Evolutionary conservation across 768 basidiomycete genomes (phyloP), one percentile per base, ranked within the genome.

Genomic region (Brasilioporus rufonigricans): DNA sequence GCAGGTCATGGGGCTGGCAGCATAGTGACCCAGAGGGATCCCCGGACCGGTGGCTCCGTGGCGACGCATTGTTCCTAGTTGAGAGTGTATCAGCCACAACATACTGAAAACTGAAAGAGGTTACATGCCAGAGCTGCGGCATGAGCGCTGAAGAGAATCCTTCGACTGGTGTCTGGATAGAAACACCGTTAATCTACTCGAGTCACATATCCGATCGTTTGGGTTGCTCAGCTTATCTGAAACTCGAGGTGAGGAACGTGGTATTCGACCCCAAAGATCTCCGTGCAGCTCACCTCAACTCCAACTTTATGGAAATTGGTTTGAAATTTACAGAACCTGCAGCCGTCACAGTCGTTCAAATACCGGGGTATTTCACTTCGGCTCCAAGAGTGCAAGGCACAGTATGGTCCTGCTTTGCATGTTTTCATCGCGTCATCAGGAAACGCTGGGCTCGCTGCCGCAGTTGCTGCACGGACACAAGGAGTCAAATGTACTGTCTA

Each of bases 371-470:
- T 90, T 32, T 85, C 86, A 19, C 75, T 77, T 55, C 85, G 87
- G 59, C 74, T 81, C 3, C 78, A 81, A 60, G 73, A 76, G 29
- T 80, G 79, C 19, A 76, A 77, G 50, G 72, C 76, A 53, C 70
- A 65, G 19, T 74, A 80, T 49, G 89, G 89, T 0, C 65, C 76
- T 13, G 64, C 67, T 27, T 74, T 84, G 6, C 89, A 89, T 66
- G 72, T 85, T 40, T 73, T 90, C 40, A 81, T 85, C 48, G 87
- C 89, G 0, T 91, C 89, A 0, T 80, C 85, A 5, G 89, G 89
- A n/a, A 91, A 91, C 63, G 90, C 87, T n/a, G 89, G 84, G 1
- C 72, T 89, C 14, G 89, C 87, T 13, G 80, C 81, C 0, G 88
- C 88, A 16, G 79, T 80, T 57, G 84, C 83, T 21, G 81, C 88